Percentiles rank a stretch among this genome's conserved stretches.
Conservation (phyloP, 306 rosid species). For the Comarum palustre region DNA sequence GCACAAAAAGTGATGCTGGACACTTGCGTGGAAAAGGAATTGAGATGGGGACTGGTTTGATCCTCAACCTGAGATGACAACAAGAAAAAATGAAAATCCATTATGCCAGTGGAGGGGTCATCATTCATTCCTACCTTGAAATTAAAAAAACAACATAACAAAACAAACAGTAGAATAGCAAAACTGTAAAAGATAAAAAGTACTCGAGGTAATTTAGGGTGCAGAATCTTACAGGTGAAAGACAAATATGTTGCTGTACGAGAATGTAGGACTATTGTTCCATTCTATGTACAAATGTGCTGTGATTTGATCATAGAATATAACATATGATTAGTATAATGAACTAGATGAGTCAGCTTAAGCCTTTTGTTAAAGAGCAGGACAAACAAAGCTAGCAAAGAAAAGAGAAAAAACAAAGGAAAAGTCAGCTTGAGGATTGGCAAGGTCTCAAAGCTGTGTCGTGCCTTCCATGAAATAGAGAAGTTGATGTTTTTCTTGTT, state of each 20-base stretch:
- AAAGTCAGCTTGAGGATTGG: constrained; percentile 12
- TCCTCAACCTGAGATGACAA: constrained; percentile 23
- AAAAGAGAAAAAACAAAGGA: neutral
- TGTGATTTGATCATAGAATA: neutral
- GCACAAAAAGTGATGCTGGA: constrained; percentile 9
- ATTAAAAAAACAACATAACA: no score
- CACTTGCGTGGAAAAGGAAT: constrained; percentile 20
- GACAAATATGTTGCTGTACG: neutral
- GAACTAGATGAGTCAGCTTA: neutral
- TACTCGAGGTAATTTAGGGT: neutral
- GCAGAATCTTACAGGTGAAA: constrained; percentile 10
- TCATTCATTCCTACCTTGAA: constrained; percentile 5
- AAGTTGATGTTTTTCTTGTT: neutral
- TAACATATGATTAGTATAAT: neutral
- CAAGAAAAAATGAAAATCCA: neutral
- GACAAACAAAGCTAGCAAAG: neutral
- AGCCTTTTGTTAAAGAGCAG: neutral
- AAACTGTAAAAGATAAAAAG: neutral
- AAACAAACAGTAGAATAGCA: no score
- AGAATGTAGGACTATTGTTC: neutral
- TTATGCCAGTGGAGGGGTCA: constrained; percentile 18
- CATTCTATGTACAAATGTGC: neutral
- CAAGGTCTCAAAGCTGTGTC: neutral
- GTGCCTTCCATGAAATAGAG: neutral
- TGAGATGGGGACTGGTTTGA: constrained; percentile 10